These are phyloP conservation scores for Psilocybe cyanescens DNA, from an alignment of 768 basidiomycete genomes.

Conservation along the genomic window DNA sequence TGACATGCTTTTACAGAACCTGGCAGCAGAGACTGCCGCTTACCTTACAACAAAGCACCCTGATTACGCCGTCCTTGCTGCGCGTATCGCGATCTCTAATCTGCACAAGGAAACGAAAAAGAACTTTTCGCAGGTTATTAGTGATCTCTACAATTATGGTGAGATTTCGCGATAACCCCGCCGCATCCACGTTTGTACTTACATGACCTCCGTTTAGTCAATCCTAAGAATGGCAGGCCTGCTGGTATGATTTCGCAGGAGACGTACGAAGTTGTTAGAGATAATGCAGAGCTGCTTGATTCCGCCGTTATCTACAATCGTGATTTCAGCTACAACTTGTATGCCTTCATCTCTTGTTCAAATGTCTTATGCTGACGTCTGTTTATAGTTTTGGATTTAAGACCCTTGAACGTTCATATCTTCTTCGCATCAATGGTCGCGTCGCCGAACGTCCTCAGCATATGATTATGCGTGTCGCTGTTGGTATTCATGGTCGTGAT, in stretches of 20 bases:
- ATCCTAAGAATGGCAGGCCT: slow-evolving; percentile 89
- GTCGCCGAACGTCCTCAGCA: slow-evolving; percentile 98
- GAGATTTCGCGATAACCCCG: slow-evolving; percentile 23
- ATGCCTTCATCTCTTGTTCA: slow-evolving; percentile 27
- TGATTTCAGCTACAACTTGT: slow-evolving; percentile 98
- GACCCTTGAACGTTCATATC: slow-evolving; percentile 96
- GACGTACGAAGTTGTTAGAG: slow-evolving; percentile 81
- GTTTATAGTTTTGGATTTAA: slow-evolving; percentile 93
- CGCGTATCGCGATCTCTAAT: slow-evolving; percentile 98
- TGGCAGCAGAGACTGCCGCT: slow-evolving; percentile 96
- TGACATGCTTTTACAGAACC: slow-evolving; percentile 60
- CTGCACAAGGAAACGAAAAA: slow-evolving; percentile 99
- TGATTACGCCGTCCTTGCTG: slow-evolving; percentile 97
- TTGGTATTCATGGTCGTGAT: slow-evolving; percentile 92
- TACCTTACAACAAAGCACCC: slow-evolving; percentile 97
- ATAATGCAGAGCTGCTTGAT: slow-evolving; percentile 82
- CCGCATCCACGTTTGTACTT: slow-evolving; percentile 23
- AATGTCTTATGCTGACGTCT: neutral
- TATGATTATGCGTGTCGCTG: slow-evolving; percentile 99
- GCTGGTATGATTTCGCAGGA: slow-evolving; percentile 93
- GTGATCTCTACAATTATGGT: slow-evolving; percentile 91
- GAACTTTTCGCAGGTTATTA: slow-evolving; percentile 90
- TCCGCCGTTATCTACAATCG: slow-evolving; percentile 97
- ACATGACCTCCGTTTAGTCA: slow-evolving; percentile 48
- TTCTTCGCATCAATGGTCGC: slow-evolving; percentile 91